Evolutionary conservation across 2,329 filamentous ascomycete species (phyloP).

Genomic region (Emmonsiellopsis sp.): DNA sequence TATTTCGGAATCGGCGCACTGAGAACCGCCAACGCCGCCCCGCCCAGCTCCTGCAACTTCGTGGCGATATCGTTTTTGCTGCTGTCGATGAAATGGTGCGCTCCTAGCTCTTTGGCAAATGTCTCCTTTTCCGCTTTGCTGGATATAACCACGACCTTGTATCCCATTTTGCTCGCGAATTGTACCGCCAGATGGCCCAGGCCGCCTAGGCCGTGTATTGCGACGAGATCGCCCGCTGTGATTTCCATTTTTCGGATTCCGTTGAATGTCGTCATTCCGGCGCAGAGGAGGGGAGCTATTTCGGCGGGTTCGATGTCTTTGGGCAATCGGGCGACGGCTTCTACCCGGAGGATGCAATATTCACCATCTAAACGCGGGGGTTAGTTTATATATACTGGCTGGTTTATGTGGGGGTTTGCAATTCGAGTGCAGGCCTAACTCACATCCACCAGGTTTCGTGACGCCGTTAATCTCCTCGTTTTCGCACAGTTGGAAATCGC

Average conservation of each 20-base stretch:
- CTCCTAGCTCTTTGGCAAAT: slow-evolving; percentile 46
- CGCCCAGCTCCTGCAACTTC: slow-evolving; percentile 28
- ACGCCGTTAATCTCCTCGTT: slow-evolving; percentile 57
- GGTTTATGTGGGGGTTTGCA: neutral
- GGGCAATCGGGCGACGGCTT: slow-evolving; percentile 39
- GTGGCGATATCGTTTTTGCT: slow-evolving; percentile 27
- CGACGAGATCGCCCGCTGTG: slow-evolving; percentile 37
- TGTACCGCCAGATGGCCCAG: slow-evolving; percentile 46
- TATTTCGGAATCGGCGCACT: slow-evolving; percentile 28
- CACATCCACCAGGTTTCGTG: slow-evolving; percentile 56
- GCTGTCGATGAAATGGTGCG: slow-evolving; percentile 47
- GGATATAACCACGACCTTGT: slow-evolving; percentile 43
- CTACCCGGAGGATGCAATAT: slow-evolving; percentile 27
- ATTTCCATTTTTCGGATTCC: slow-evolving; percentile 42
- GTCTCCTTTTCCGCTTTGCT: slow-evolving; percentile 43
- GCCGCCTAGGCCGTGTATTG: slow-evolving; percentile 45
- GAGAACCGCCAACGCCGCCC: slow-evolving; percentile 26
- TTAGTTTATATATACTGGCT: neutral
- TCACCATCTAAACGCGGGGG: slow-evolving; percentile 21
- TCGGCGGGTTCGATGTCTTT: slow-evolving; percentile 36
- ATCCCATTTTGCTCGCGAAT: slow-evolving; percentile 45
- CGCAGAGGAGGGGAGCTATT: slow-evolving; percentile 39
- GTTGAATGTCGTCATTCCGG: slow-evolving; percentile 44
- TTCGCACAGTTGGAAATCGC: slow-evolving; percentile 62
- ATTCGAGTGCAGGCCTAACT: slow-evolving; percentile 9